A percentile compares a stretch with the other conserved stretches of the same genome.
Conservation (phyloP, 2,329 filamentous ascomycete genomes). For the Spiromastix sp. region DNA sequence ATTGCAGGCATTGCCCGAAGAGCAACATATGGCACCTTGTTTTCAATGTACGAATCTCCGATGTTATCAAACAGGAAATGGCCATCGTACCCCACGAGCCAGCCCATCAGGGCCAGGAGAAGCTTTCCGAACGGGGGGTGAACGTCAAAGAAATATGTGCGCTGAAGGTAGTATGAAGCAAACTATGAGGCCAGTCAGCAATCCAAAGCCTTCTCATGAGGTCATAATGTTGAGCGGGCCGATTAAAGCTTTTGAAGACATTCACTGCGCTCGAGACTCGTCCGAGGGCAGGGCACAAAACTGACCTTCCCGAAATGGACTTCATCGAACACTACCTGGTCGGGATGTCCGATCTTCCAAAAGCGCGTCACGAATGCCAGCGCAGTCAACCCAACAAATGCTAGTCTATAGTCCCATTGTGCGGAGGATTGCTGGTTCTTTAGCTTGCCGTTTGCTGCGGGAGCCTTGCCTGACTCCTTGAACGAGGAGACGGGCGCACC, state of each 20-base stretch:
- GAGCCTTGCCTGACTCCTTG: conserved; percentile 6
- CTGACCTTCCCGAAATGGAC: conserved; percentile 98
- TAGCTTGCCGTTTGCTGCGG: conserved; percentile 9
- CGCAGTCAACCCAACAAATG: conserved; percentile 63
- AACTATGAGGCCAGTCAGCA: no score
- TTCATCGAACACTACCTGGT: conserved; percentile 97
- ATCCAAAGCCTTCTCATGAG: no score
- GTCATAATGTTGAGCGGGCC: no score
- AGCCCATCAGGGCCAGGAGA: conserved; percentile 91
- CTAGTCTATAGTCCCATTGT: conserved; percentile 80
- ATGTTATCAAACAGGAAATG: conserved; percentile 99
- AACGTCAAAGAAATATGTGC: conserved; percentile 99
- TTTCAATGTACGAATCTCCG: conserved; percentile 92
- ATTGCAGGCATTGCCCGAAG: conserved; percentile 89
- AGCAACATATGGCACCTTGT: conserved; percentile 95
- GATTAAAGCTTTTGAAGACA: no score
- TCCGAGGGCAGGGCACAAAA: no score
- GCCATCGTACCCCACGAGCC: conserved; percentile 94
- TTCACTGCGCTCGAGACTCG: no score
- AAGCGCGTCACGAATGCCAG: conserved; percentile 88
- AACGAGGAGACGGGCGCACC: conserved; percentile 14
- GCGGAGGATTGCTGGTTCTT: conserved; percentile 24
- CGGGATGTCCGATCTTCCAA: conserved; percentile 89
- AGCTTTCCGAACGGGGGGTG: conserved; percentile 98
- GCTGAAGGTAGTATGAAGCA: conserved; percentile 71